These are phyloP conservation scores for Schizochytrium sp. DNA, from an alignment of 108 stramenopile species.

Conservation along the genomic window DNA sequence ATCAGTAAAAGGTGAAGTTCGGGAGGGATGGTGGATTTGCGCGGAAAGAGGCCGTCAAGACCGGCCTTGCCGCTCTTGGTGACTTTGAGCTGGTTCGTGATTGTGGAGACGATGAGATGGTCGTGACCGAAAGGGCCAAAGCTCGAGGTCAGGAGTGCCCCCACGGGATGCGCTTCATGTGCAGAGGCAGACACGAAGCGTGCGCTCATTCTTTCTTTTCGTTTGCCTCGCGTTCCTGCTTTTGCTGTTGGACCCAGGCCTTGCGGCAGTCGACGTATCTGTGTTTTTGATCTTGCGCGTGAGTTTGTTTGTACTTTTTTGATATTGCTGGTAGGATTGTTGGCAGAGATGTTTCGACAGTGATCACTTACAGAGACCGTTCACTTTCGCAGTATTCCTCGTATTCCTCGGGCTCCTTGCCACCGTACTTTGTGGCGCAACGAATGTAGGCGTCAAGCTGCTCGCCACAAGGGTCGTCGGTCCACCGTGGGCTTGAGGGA, in stretches of 20 bases:
- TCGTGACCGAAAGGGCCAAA: not conserved
- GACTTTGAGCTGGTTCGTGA: not conserved
- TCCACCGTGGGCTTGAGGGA: not conserved
- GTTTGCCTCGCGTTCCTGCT: not conserved
- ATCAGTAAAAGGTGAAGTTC: not conserved
- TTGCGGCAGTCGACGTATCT: slow-evolving; percentile 13
- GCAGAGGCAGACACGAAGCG: not conserved
- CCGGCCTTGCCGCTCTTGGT: not conserved
- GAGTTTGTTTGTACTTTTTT: too few species aligned
- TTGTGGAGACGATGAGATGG: not conserved
- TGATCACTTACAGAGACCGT: not conserved
- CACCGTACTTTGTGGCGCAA: not conserved
- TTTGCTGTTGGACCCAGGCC: not conserved
- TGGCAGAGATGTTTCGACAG: too few species aligned
- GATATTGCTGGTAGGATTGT: too few species aligned
- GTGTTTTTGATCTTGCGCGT: too few species aligned
- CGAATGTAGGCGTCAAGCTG: not conserved
- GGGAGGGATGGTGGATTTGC: not conserved
- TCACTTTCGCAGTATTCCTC: not conserved
- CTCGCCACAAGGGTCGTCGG: not conserved
- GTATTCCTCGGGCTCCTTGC: slow-evolving; percentile 2
- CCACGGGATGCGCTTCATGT: not conserved
- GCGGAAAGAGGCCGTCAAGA: not conserved
- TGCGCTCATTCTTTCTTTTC: not conserved
- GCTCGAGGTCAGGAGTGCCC: not conserved